These are phyloP conservation scores for Sclerotinia nivalis DNA, from an alignment of 2,329 filamentous ascomycete species.

Conservation along the genomic window DNA sequence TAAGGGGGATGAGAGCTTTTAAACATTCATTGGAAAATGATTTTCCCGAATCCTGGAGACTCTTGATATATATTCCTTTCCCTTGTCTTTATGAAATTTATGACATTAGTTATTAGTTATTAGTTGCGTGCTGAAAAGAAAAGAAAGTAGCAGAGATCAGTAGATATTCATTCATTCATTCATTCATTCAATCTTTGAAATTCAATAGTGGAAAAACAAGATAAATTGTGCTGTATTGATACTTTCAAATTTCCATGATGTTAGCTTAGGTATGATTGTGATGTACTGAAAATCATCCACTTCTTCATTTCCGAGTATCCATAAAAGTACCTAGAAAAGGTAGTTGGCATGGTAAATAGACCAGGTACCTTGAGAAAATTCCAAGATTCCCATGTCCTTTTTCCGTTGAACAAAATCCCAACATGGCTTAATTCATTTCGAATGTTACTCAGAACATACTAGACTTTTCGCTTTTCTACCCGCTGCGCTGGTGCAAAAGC, in stretches of 20 bases:
- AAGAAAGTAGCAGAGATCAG: not conserved
- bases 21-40: not conserved
- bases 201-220: conserved; percentile 1
- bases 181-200: not conserved
- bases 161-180: not conserved
- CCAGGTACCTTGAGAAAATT: not conserved
- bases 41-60: not conserved
- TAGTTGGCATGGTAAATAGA: not conserved
- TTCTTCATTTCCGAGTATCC: conserved; percentile 16
- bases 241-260: not conserved
- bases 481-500: not conserved
- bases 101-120: too few relatives aligned
- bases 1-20: not conserved
- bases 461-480: not conserved
- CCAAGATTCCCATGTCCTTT: not conserved
- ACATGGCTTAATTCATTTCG: not conserved
- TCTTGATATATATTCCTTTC: not conserved
- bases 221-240: not conserved
- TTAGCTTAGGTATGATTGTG: not conserved
- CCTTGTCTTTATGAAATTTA: not conserved
- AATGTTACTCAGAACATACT: not conserved
- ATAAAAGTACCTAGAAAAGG: not conserved
- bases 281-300: conserved; percentile 16
- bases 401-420: not conserved
- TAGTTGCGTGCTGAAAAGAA: not conserved